Percentiles rank a stretch among this genome's conserved stretches.
Evolutionary conservation across 306 rosid genomes (phyloP).

Genomic region (Alnus glutinosa): DNA sequence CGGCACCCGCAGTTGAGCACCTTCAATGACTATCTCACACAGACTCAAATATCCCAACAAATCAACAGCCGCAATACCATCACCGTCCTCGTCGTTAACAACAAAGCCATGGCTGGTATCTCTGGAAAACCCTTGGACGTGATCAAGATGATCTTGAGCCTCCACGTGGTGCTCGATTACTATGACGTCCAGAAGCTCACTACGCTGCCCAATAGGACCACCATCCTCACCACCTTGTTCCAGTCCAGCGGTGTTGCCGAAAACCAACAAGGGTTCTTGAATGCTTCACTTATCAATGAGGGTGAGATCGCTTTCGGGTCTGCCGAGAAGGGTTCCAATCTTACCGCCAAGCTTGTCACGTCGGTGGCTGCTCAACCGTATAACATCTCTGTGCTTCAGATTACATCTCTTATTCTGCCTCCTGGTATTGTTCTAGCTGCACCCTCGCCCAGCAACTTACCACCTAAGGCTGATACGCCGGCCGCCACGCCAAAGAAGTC

Average conservation of each 20-base stretch:
- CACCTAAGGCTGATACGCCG: constrained; percentile 1
- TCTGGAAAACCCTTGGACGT: constrained; percentile 34
- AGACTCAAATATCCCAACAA: constrained; percentile 49
- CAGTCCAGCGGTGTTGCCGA: constrained; percentile 41
- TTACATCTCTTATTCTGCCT: constrained; percentile 34
- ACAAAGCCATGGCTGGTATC: constrained; percentile 24
- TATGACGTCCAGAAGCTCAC: constrained; percentile 43
- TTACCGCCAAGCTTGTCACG: constrained; percentile 30
- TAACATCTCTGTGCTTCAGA: constrained; percentile 57
- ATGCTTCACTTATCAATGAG: constrained; percentile 20
- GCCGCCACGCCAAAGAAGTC: not conserved
- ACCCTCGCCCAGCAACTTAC: constrained; percentile 2
- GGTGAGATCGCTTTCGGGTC: constrained; percentile 55
- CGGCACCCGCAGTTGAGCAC: constrained; percentile 28
- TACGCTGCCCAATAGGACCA: not conserved
- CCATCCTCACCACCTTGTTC: constrained; percentile 42
- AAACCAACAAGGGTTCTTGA: constrained; percentile 45
- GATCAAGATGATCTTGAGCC: constrained; percentile 36
- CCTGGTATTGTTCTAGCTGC: constrained; percentile 43
- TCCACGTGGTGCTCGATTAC: constrained; percentile 41
- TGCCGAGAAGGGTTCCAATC: constrained; percentile 24
- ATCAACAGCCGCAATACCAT: constrained; percentile 45
- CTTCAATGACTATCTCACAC: constrained; percentile 45
- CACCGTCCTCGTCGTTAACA: constrained; percentile 50
- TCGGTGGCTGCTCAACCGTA: constrained; percentile 39